Percentiles rank a stretch among this genome's conserved stretches.
Conservation (phyloP, 148 eudicot species). For the Salicornia ramosissima region DNA sequence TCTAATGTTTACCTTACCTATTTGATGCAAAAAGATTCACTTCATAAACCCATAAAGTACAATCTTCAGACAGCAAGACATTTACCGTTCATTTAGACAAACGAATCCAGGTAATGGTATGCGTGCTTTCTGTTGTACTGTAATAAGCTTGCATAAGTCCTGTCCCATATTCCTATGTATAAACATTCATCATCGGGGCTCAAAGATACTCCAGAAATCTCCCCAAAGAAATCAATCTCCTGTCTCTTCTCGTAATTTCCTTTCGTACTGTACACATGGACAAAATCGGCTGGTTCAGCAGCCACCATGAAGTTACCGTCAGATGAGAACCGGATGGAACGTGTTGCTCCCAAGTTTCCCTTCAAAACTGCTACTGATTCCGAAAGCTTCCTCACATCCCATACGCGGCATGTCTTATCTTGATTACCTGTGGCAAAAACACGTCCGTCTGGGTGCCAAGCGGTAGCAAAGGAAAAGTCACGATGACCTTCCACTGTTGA, state of each 20-base stretch:
- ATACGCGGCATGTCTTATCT: conserved; percentile 82
- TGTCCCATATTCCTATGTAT: conserved; percentile 79
- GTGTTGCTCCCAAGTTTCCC: conserved; percentile 75
- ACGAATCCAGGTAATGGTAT: conserved; percentile 65
- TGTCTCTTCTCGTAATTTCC: conserved; percentile 50
- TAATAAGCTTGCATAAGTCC: conserved; percentile 83
- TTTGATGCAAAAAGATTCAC: conserved; percentile 4
- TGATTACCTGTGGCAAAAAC: conserved; percentile 89
- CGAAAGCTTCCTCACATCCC: conserved; percentile 73
- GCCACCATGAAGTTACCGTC: conserved; percentile 76
- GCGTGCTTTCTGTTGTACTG: conserved; percentile 57
- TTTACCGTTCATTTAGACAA: conserved; percentile 26
- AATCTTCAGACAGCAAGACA: neutral
- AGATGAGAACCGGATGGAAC: conserved; percentile 77
- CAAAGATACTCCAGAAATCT: conserved; percentile 74
- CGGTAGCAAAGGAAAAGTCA: conserved; percentile 85
- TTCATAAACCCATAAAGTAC: conserved; percentile 4
- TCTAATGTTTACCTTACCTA: conserved; percentile 18
- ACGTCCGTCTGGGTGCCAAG: conserved; percentile 79
- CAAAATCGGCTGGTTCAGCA: conserved; percentile 92
- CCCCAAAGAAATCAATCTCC: conserved; percentile 89
- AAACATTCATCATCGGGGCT: conserved; percentile 82
- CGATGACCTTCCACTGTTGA: conserved; percentile 67
- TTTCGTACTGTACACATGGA: conserved; percentile 58
- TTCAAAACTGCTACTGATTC: conserved; percentile 52